These are phyloP conservation scores for Trifolium dubium DNA, from an alignment of 306 rosid genomes.

Conservation along the genomic window DNA sequence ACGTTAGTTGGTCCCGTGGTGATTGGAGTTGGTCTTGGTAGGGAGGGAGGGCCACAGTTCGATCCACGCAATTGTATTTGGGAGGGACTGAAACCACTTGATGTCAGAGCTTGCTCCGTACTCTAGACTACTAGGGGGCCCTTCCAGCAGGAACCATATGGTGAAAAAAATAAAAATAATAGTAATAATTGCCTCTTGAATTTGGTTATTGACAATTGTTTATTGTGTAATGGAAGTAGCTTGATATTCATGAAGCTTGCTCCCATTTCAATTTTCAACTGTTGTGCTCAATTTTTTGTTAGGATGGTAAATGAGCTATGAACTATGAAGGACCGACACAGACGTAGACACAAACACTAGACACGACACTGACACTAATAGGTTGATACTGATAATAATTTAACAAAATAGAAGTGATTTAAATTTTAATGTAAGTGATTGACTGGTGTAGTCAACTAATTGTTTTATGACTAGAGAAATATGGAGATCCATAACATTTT, in stretches of 20 bases:
- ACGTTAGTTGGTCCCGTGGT: no score
- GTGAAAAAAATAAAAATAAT: no score
- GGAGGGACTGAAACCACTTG: no score
- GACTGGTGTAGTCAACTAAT: not conserved
- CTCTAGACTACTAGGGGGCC: no score
- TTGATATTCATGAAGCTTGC: not conserved
- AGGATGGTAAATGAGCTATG: not conserved
- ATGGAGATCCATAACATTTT: not conserved
- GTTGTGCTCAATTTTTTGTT: not conserved
- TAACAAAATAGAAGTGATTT: not conserved
- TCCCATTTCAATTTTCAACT: constrained; percentile 9
- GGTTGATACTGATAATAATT: not conserved
- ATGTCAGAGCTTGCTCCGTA: no score
- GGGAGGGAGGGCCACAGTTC: no score
- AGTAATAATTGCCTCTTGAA: constrained; percentile 4
- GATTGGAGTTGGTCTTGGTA: no score
- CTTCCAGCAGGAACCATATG: no score
- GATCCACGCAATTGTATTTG: no score
- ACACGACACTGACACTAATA: not conserved
- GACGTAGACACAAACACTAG: not conserved
- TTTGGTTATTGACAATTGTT: not conserved
- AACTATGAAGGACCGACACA: not conserved
- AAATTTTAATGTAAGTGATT: not conserved
- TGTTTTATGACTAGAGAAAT: not conserved
- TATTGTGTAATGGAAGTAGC: constrained; percentile 12